Base-by-base conservation (phyloP, 129 eudicot genomes). In the Artemisia argyi region DNA sequence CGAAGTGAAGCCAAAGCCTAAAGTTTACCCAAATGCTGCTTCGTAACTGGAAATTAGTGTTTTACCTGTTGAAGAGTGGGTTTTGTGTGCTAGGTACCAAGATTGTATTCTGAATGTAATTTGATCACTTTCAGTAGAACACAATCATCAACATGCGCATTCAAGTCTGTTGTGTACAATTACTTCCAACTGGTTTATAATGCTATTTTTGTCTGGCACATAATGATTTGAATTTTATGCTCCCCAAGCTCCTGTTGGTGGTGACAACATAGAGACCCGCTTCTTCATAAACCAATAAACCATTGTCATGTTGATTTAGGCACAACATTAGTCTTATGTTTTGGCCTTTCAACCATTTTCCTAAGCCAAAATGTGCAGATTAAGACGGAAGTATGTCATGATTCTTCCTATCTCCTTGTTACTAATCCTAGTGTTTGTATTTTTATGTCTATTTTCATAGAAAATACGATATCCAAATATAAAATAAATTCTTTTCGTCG, bases 1-100 rank as follows among this genome's bases (percentile, higher is more conserved):
- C 7, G 97, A 92, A 84, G 97, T 89, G 74, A 92, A 89, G 77
- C 96, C 97, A 52, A 92, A 92, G 83, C 97, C 97, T 1, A 92
- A 86, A 81, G 85, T 77, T 14, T 66, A 72, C 48, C 88, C 93
- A 54, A 92, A 86, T 76, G 82, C 96, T 78, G 47, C 89, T 35
- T 52, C 96, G 13, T 91, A 79, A 88, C 51, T 22, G 48, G 78
- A 20, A 78, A 78, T n/a, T 80, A 72, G 61, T 4, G 17, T 5
- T 9, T 63, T 35, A 7, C 11, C 68, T 1, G 0, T 14, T 20
- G 63, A 30, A 1, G 39, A 20, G 6, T 30, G 4, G 15, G 19
- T 19, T 19, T 65, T 16, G 32, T 46, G 26, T 46, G 70, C 10
- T 22, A 66, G 16, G 76, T 64, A 52, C 39, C 7, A 42, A 7